Percentiles rank a stretch among this genome's conserved stretches.
phyloP scores from a whole-genome alignment of 1,139 yeast species.

The Diutina siamensis region DNA sequence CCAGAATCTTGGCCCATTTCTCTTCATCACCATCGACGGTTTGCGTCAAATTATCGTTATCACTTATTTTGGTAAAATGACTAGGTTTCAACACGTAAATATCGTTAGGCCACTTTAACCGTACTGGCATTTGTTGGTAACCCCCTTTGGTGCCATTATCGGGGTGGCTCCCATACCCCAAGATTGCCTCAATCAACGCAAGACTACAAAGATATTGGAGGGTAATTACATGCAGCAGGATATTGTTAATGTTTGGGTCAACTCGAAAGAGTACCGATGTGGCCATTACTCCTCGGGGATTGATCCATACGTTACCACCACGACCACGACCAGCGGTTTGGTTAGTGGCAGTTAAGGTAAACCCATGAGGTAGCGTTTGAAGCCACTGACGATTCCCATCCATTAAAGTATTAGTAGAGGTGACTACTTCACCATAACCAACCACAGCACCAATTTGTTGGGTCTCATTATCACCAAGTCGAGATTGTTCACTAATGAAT shows the following conservation, averaged over 20 bases:
- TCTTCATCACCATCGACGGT: constrained; percentile 29
- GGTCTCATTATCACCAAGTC: constrained; percentile 14
- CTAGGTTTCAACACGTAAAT: constrained; percentile 66
- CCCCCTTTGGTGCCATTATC: constrained; percentile 30
- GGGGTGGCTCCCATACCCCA: constrained; percentile 10
- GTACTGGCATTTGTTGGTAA: constrained; percentile 64
- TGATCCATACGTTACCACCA: constrained; percentile 92
- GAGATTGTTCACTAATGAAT: constrained; percentile 40
- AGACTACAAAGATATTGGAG: constrained; percentile 78
- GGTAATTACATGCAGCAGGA: constrained; percentile 43
- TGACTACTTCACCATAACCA: constrained; percentile 78
- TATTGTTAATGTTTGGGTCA: constrained; percentile 8
- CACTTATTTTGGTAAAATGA: constrained; percentile 20
- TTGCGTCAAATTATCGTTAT: constrained; percentile 20
- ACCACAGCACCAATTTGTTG: constrained; percentile 44
- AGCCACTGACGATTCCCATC: constrained; percentile 60
- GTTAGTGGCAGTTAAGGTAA: constrained; percentile 61
- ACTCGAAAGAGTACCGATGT: constrained; percentile 59
- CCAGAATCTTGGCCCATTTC: constrained; percentile 69
- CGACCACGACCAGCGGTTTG: constrained; percentile 92
- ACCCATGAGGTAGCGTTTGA: constrained; percentile 55
- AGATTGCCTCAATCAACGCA: constrained; percentile 71
- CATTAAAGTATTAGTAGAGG: constrained; percentile 74
- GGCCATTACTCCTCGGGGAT: constrained; percentile 87
- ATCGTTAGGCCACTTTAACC: constrained; percentile 96